Evolutionary conservation across 1,284 basidiomycete species (phyloP).

Genomic region (Naganishia sp.): DNA sequence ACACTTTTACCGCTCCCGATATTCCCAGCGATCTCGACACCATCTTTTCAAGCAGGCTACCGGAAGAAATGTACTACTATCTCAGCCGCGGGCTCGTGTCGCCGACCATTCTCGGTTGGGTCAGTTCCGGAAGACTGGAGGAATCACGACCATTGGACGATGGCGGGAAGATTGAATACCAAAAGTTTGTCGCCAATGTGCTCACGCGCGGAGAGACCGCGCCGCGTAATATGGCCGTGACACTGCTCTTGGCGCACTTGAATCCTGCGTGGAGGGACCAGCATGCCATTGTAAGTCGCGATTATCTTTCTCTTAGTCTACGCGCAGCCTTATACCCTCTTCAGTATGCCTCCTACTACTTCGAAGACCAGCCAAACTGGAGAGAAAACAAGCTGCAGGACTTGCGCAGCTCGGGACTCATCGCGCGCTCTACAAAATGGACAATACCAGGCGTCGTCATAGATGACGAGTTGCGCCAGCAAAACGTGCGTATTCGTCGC

Average conservation of each 20-base stretch:
- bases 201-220: constrained; percentile 90
- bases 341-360: constrained; percentile 34
- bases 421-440: constrained; percentile 82
- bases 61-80: constrained; percentile 96
- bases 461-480: constrained; percentile 91
- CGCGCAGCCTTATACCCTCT: constrained; percentile 29
- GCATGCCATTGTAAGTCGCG: constrained; percentile 61
- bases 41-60: constrained; percentile 90
- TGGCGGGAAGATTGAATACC: constrained; percentile 91
- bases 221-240: constrained; percentile 85
- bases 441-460: constrained; percentile 82
- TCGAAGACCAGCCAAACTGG: constrained; percentile 23
- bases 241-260: constrained; percentile 73
- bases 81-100: constrained; percentile 87
- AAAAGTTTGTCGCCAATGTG: constrained; percentile 89
- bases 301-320: neutral
- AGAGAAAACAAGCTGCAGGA: constrained; percentile 17
- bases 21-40: constrained; percentile 90
- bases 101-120: constrained; percentile 84
- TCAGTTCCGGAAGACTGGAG: constrained; percentile 75
- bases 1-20: constrained; percentile 71
- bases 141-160: constrained; percentile 91
- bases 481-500: constrained; percentile 71
- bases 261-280: constrained; percentile 70
- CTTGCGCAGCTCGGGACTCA: constrained; percentile 37